These are phyloP conservation scores for Leptodermis oblonga DNA, from an alignment of 257 asterid genomes.

Conservation along the genomic window DNA sequence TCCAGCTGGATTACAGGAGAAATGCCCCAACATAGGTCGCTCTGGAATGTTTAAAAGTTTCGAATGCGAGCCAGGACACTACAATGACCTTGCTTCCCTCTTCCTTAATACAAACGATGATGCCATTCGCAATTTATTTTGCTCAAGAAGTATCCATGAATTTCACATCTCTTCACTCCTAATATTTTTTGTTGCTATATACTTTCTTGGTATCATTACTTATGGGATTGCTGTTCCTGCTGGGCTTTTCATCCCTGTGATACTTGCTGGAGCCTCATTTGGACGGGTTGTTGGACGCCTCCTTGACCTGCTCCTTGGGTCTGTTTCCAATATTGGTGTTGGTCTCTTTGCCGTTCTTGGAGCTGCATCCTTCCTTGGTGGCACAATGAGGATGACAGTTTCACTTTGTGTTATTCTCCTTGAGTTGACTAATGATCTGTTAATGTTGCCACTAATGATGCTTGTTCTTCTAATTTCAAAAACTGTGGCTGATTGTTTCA, in stretches of 20 bases:
- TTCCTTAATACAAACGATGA: conserved; percentile 85
- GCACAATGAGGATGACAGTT: conserved; percentile 98
- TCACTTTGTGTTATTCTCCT: conserved; percentile 89
- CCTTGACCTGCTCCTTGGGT: conserved; percentile 55
- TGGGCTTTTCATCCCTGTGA: conserved; percentile 96
- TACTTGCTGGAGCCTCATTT: conserved; percentile 97
- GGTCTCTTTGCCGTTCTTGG: conserved; percentile 89
- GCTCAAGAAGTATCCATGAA: conserved; percentile 40
- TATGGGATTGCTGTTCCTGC: conserved; percentile 97
- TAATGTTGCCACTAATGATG: conserved; percentile 92
- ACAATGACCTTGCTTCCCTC: conserved; percentile 91
- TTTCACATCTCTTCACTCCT: conserved; percentile 57
- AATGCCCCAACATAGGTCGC: conserved; percentile 71
- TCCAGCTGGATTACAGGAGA: conserved; percentile 43
- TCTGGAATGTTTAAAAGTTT: conserved; percentile 82
- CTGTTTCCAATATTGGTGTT: conserved; percentile 58
- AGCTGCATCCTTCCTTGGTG: conserved; percentile 97
- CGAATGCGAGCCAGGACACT: conserved; percentile 70
- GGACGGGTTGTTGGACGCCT: conserved; percentile 64
- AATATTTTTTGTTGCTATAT: conserved; percentile 54
- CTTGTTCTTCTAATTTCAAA: conserved; percentile 88
- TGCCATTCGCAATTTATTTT: conserved; percentile 83
- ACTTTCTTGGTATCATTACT: conserved; percentile 69
- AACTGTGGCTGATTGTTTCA: conserved; percentile 84
- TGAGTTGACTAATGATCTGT: conserved; percentile 77